Base-by-base conservation (phyloP, 2,329 filamentous ascomycete genomes). In the Scorias spongiosa region DNA sequence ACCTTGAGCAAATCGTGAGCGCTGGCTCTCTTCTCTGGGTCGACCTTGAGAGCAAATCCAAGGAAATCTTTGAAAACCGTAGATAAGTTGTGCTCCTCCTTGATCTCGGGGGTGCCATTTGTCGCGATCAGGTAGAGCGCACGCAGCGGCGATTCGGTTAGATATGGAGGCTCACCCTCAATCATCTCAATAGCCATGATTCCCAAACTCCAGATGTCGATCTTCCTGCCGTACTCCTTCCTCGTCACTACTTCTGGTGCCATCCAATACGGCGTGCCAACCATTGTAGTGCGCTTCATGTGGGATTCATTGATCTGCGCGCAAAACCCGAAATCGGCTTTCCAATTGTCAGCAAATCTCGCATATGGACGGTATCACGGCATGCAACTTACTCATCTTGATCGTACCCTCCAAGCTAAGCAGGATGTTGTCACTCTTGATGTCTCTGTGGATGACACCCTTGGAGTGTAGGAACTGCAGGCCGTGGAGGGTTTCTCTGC, bases 121-220 rank as follows among this genome's bases (percentile, higher is more conserved):
- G 91, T 98, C 40, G 91, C 91, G 61, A 98, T 98, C 49, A 98
- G 76, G 63, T 94, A 98, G 40, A 98, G 75, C 7, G 91, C 91
- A 72, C 96, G 96, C 45, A 98, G 76, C 0, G 91, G 91, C 65
- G 96, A 89, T 66, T 96, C 91, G 66, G 96, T 96, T 32, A 96
- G 76, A 63, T 98, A 98, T 0, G 91, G 91, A 5, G 91, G 91
- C 64, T 98, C 91, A 14, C 86, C 93, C 63, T 98, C 91, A 58
- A 96, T 96, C 91, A 98, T 95, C 66, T 98, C 91, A 58, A 98
- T 96, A 18, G 91, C 89, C 91, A 96, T 98, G 67, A 98, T 98
- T 58, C 91, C 91, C 49, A 98, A 71, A 28, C 88, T 95, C 91
- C 91, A 98, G 60, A 96, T 94, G 60, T 98, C 91, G 49, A 96